Conservation (phyloP, 23 red algal species). For the Gracilaria gracilis region DNA sequence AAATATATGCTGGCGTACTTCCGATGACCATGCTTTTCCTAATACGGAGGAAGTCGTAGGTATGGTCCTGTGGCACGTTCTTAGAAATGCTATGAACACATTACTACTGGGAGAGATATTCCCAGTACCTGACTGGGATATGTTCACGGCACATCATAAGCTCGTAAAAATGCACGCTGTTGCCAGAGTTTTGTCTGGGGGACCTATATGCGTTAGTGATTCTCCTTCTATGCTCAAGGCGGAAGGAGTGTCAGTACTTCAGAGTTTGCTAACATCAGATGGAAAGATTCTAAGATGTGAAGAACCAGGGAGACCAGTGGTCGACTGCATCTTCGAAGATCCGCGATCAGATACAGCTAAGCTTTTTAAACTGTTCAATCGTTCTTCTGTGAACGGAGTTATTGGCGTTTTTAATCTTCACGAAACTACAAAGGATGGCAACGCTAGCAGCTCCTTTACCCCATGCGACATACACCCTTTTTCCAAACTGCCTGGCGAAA, state of each 20-base stretch:
- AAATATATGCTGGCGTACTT: constrained; percentile 80
- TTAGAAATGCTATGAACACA: constrained; percentile 63
- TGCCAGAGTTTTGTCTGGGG: constrained; percentile 71
- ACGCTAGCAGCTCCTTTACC: constrained; percentile 13
- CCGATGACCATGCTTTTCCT: constrained; percentile 85
- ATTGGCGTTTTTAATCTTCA: constrained; percentile 63
- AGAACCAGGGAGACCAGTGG: constrained; percentile 37
- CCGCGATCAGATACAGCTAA: constrained; percentile 6
- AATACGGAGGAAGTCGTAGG: constrained; percentile 36
- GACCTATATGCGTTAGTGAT: constrained; percentile 71
- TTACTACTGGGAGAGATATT: constrained; percentile 75
- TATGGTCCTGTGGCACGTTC: constrained; percentile 59
- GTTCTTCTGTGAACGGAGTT: constrained; percentile 22
- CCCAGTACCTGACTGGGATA: constrained; percentile 87
- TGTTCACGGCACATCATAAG: constrained; percentile 56
- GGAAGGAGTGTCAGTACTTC: constrained; percentile 7
- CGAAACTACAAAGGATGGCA: background rate
- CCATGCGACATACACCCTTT: constrained; percentile 44
- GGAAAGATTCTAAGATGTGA: constrained; percentile 58
- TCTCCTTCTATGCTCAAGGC: background rate
- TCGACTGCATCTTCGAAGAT: constrained; percentile 58
- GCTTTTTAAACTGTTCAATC: constrained; percentile 69
- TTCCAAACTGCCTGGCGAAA: background rate
- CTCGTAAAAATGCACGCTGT: constrained; percentile 59
- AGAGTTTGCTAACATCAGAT: constrained; percentile 31